These are phyloP conservation scores for Phyllosticta paracitricarpa DNA, from an alignment of 2,329 filamentous ascomycete genomes.

Conservation along the genomic window DNA sequence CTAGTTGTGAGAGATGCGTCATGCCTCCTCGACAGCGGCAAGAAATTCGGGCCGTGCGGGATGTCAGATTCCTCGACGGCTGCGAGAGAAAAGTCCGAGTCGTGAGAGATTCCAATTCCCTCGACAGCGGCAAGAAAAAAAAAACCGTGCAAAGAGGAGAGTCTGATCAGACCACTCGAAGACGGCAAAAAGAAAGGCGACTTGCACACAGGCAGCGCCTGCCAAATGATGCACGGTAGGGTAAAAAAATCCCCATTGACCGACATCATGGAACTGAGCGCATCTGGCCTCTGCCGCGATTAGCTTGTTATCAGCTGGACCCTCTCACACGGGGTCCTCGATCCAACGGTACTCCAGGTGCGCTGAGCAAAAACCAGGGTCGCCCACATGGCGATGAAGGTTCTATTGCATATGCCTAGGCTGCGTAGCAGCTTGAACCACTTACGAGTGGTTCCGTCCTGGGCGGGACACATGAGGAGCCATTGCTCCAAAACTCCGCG, in stretches of 20 bases:
- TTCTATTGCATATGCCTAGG: neutral
- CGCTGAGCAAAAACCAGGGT: neutral
- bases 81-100: no score
- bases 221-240: neutral
- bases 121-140: no score
- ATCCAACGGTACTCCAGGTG: neutral
- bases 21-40: neutral
- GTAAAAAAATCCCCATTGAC: neutral
- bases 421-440: neutral
- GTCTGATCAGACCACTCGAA: neutral
- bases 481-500: neutral
- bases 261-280: neutral
- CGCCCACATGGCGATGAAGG: neutral
- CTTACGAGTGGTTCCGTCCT: neutral
- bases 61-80: neutral
- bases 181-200: neutral
- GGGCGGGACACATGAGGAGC: neutral
- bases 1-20: neutral
- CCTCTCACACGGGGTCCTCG: neutral
- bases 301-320: neutral
- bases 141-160: no score
- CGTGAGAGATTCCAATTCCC: no score
- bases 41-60: neutral
- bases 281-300: neutral
- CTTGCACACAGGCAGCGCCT: neutral